These are phyloP conservation scores for Vigna trinervia DNA, from an alignment of 306 rosid genomes.

Conservation along the genomic window DNA sequence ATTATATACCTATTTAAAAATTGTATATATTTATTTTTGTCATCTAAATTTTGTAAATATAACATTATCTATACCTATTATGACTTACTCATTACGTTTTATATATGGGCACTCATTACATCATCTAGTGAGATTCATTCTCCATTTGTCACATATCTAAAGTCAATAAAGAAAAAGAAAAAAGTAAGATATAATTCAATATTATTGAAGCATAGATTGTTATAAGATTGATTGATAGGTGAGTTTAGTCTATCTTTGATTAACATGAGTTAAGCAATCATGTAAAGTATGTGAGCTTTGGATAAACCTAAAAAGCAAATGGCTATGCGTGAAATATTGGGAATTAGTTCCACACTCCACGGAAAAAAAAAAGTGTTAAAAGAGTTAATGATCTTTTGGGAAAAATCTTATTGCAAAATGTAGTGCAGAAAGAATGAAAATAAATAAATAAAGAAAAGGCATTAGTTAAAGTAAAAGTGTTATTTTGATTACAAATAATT, in stretches of 20 bases:
- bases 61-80: too few relatives aligned
- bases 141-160: slow-evolving; percentile 19
- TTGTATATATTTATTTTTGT: too few relatives aligned
- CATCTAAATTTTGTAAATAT: too few relatives aligned
- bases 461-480: too few relatives aligned
- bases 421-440: background rate
- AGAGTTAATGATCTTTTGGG: background rate
- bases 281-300: background rate
- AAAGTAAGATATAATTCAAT: background rate
- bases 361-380: background rate
- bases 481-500: too few relatives aligned
- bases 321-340: background rate
- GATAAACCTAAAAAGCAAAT: slow-evolving; percentile 4
- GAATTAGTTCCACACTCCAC: background rate
- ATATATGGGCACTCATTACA: background rate
- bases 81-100: too few relatives aligned
- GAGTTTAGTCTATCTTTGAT: background rate
- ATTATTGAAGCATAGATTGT: background rate
- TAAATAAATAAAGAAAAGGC: background rate
- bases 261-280: background rate
- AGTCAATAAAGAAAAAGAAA: background rate
- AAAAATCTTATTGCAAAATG: background rate
- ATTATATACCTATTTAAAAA: too few relatives aligned
- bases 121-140: background rate
- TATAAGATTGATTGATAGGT: background rate